phyloP scores from a whole-genome alignment of 2,329 filamentous ascomycete genomes.

The Drechslera avenae region DNA sequence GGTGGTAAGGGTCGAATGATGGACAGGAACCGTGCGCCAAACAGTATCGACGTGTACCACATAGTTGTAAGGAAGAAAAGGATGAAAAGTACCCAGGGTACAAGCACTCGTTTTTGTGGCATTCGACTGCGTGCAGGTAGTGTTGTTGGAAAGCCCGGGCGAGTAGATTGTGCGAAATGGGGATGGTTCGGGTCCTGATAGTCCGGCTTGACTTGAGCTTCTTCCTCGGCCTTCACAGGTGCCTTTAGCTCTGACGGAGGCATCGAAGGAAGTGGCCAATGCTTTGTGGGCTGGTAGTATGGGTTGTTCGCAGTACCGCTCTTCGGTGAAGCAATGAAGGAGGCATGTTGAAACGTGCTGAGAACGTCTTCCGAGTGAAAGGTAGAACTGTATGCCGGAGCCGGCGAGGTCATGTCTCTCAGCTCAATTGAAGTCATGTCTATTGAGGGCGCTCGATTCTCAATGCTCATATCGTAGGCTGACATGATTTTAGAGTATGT shows the following conservation, averaged over 20 bases:
- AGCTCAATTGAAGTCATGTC: slow-evolving; percentile 21
- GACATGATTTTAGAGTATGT: background rate
- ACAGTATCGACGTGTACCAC: slow-evolving; percentile 30
- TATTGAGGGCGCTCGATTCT: slow-evolving; percentile 15
- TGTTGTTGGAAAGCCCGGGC: background rate
- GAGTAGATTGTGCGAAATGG: slow-evolving; percentile 9
- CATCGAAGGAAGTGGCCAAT: background rate
- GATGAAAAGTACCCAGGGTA: slow-evolving; percentile 33
- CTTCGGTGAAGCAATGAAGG: background rate
- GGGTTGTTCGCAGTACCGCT: background rate
- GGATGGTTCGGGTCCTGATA: slow-evolving; percentile 15
- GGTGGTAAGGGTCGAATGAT: slow-evolving; percentile 16
- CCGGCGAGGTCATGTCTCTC: slow-evolving; percentile 21
- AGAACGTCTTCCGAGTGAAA: slow-evolving; percentile 8
- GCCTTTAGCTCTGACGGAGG: background rate
- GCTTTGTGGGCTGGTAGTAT: slow-evolving; percentile 1
- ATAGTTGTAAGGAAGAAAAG: slow-evolving; percentile 30
- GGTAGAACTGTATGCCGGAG: slow-evolving; percentile 31
- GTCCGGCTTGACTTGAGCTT: slow-evolving; percentile 10
- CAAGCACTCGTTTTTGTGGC: slow-evolving; percentile 16
- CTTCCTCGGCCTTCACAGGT: background rate
- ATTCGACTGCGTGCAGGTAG: slow-evolving; percentile 6
- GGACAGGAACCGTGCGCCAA: slow-evolving; percentile 25
- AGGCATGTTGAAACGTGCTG: background rate
- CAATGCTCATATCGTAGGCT: slow-evolving; percentile 10